Evolutionary conservation across 352 stramenopile species (phyloP).

Genomic region (Aphanomyces euteiches): DNA sequence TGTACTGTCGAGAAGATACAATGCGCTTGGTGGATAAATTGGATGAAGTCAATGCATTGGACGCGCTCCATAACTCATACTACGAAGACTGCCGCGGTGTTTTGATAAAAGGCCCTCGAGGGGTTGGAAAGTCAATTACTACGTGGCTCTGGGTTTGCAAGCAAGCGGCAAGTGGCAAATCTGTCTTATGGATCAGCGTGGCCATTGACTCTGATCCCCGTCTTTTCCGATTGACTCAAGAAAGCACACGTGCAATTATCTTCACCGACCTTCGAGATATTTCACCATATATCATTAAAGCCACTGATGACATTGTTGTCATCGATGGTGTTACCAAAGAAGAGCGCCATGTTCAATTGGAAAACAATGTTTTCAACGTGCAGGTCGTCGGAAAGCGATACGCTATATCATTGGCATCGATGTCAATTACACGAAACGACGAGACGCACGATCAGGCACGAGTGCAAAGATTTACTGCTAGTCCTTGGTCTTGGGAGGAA

Average conservation of each 20-base stretch:
- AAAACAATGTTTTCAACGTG: not conserved
- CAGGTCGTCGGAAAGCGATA: not conserved
- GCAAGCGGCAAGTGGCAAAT: not conserved
- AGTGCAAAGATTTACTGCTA: not conserved
- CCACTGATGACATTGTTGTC: not conserved
- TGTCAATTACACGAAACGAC: not conserved
- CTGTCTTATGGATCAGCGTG: not conserved
- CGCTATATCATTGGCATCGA: not conserved
- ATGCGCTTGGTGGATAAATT: not conserved
- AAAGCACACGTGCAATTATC: not conserved
- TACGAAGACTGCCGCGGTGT: not conserved
- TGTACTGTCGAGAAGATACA: slow-evolving; percentile 2
- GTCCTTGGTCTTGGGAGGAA: not conserved
- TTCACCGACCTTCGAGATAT: not conserved
- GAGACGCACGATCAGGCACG: not conserved
- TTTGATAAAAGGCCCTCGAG: not conserved
- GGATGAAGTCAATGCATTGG: not conserved
- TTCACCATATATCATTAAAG: not conserved
- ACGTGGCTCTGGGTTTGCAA: not conserved
- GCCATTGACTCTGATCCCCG: not conserved
- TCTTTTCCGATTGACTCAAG: not conserved
- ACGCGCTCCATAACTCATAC: too few species aligned
- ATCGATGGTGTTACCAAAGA: not conserved
- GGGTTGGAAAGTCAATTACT: slow-evolving; percentile 1
- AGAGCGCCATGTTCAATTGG: not conserved